Evolutionary conservation across 2,329 filamentous ascomycete genomes (phyloP).

Genomic region (Chaetomiaceae sp.): DNA sequence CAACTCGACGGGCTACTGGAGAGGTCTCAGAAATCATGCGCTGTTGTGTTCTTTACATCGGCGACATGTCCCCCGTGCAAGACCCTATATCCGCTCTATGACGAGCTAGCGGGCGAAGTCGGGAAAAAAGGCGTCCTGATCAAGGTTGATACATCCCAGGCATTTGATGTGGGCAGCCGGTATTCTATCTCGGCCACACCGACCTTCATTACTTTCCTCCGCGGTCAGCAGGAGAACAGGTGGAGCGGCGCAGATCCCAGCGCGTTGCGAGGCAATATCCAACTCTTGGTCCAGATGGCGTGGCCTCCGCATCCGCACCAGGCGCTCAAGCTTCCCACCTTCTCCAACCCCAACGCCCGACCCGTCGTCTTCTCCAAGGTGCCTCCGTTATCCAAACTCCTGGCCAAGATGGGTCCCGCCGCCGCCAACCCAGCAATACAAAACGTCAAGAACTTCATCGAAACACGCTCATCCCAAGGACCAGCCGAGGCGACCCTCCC

Average conservation of each 20-base stretch:
- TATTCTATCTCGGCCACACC: constrained; percentile 75
- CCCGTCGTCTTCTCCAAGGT: constrained; percentile 72
- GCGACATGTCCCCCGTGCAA: constrained; percentile 83
- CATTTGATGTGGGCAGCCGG: constrained; percentile 57
- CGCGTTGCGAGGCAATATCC: constrained; percentile 66
- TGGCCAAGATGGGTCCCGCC: constrained; percentile 66
- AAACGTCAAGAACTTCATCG: constrained; percentile 67
- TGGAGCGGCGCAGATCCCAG: constrained; percentile 75
- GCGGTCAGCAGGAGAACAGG: constrained; percentile 68
- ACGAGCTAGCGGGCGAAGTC: constrained; percentile 71
- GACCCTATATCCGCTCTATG: constrained; percentile 73
- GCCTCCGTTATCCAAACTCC: constrained; percentile 77
- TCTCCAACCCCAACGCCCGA: constrained; percentile 59
- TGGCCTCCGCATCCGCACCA: constrained; percentile 73
- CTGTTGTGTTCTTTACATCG: constrained; percentile 89
- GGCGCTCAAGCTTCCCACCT: constrained; percentile 63
- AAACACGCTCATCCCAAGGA: constrained; percentile 52
- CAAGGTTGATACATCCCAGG: constrained; percentile 73
- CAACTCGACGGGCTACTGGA: constrained; percentile 59
- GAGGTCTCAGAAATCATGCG: constrained; percentile 61
- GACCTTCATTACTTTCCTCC: constrained; percentile 82
- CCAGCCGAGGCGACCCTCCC: constrained; percentile 66
- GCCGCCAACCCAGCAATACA: constrained; percentile 58
- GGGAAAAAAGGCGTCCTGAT: constrained; percentile 66
- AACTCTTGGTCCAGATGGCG: constrained; percentile 69